Evolutionary conservation across 1,139 yeast genomes (phyloP), one percentile per base, ranked within the genome.

Genomic region (Hyphopichia pseudoburtonii): DNA sequence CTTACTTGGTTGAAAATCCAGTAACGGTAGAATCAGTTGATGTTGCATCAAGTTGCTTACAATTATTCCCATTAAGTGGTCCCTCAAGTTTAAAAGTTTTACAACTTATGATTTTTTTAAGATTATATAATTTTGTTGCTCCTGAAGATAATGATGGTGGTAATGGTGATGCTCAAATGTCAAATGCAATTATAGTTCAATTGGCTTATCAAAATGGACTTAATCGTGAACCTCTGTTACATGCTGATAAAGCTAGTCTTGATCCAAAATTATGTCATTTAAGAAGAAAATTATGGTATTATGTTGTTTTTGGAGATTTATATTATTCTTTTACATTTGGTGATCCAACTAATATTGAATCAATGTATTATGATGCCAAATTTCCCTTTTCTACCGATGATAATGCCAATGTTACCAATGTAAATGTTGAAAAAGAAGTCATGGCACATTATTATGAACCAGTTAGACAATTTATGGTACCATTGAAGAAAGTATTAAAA

Each of bases 261-360:
- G 56, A 64, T 43, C 53, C 57, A 33, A 53, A 54, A 35, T 41
- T 56, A 17, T 63, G 70, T 35, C 66, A 68, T 46, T 51, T 70
- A 16, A 67, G 70, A 52, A 62, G 85, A 47, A 78, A 76, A 42
- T 64, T 78, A 3, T 80, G 84, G 84, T 12, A 24, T 14, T 28
- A 17, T 25, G 16, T 22, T 9, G n/a, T 29, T 4, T 34, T 6
- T 29, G 27, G 33, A 5, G 36, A 34, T 16, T 14, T 23, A 12
- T 34, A 34, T 17, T 33, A 34, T 28, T 12, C 28, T 7, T 28
- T 23, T n/a, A 28, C 36, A 2, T 34, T 28, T 17, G 36, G 36
- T 10, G 29, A 28, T 18, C 36, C 36, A 1, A 17, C 27, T 11
- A 14, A 14, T n/a, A 22, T 34, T n/a, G 14, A 22, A 5, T 6